A percentile compares a stretch with the other conserved stretches of the same genome.
phyloP scores from a whole-genome alignment of 2,329 filamentous ascomycete genomes.

The Ramularia collo-cygni region DNA sequence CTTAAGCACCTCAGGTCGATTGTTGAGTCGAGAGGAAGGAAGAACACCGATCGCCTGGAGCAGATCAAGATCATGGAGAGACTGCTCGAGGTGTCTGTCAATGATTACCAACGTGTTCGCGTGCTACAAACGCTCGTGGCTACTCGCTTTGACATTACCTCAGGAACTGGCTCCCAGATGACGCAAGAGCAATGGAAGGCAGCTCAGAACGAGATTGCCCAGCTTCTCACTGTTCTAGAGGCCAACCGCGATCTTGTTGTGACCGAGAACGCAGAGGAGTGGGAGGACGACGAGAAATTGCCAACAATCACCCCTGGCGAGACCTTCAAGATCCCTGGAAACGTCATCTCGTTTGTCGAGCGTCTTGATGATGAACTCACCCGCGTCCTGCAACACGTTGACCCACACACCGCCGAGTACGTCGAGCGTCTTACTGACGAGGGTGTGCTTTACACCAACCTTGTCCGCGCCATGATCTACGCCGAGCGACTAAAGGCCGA shows the following conservation, averaged over 20 bases:
- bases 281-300: constrained; percentile 96
- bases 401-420: constrained; percentile 97
- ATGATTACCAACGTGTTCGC: constrained; percentile 89
- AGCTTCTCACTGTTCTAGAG: constrained; percentile 72
- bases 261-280: constrained; percentile 88
- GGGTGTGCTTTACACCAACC: constrained; percentile 80
- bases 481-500: constrained; percentile 73
- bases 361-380: constrained; percentile 95
- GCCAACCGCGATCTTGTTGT: constrained; percentile 74
- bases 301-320: constrained; percentile 67
- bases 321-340: constrained; percentile 86
- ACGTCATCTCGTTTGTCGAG: constrained; percentile 89
- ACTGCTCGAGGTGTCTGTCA: constrained; percentile 78
- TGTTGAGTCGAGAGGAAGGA: constrained; percentile 93
- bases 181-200: constrained; percentile 94
- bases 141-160: constrained; percentile 86
- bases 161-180: constrained; percentile 75
- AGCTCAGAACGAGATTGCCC: constrained; percentile 77
- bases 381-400: constrained; percentile 92
- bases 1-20: constrained; percentile 93
- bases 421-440: constrained; percentile 93
- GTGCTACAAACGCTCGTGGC: constrained; percentile 88
- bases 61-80: constrained; percentile 98
- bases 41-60: constrained; percentile 92
- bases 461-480: constrained; percentile 83